Base-by-base conservation (phyloP, 2,329 filamentous ascomycete species). In the Pseudogymnoascus sp. region DNA sequence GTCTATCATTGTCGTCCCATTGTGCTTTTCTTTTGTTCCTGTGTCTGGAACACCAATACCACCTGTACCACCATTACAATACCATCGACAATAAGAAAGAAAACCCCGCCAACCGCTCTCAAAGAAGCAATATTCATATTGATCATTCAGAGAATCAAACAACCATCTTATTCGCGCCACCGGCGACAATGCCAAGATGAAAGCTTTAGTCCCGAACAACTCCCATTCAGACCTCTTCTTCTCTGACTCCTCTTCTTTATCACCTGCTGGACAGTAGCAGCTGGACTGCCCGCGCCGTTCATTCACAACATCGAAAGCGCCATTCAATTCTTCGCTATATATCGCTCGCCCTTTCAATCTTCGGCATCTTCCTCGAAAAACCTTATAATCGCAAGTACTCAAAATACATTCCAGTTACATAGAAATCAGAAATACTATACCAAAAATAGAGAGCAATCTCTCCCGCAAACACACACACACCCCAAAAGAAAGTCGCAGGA, bases 321-420 rank as follows among this genome's bases (percentile, higher is more conserved):
- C 5, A 57, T 57, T 57, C 51, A 57, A 34, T 57, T 57, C 51
- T 57, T 57, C 51, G 51, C n/a, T 57, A 57, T 57, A 57, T 57
- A 34, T 57, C 51, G n/a, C 51, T 21, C 10, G 8, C 16, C 51
- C 10, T 57, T 57, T 57, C 51, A 36, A 34, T 34, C 51, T 34
- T 57, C 28, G 28, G 51, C 51, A 36, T 14, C 28, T 36, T 57
- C 16, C 25, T 31, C n/a, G 48, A 28, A 45, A 45, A 28, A 54
- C 19, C 25, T 54, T n/a, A 7, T 57, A 34, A 36, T 36, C 28
- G 16, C 51, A 31, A 51, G 13, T 28, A 28, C 23, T 6, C 23
- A 31, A 6, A 54, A 11, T 16, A 54, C 48, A 28, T 54, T 54
- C 7, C 10, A 21, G 51, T 25, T 34, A 34, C 51, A 14, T n/a